phyloP scores from a whole-genome alignment of 805 yeast genomes.

The Candida hungchunana region DNA sequence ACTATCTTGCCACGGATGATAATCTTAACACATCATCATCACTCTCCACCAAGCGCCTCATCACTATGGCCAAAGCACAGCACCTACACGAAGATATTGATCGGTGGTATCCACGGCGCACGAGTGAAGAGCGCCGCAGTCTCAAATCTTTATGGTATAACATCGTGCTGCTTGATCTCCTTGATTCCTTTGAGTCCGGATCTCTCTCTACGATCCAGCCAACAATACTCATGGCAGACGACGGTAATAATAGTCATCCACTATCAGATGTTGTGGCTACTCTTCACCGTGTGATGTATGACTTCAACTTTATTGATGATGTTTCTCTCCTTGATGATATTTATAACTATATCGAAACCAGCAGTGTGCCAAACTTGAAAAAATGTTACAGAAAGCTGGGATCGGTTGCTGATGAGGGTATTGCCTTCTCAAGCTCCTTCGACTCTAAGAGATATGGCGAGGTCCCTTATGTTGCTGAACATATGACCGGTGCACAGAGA shows the following conservation, averaged over 20 bases:
- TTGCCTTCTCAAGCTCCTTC: background rate
- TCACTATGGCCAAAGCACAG: slow-evolving; percentile 9
- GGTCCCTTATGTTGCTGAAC: slow-evolving; percentile 2
- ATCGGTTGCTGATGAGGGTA: background rate
- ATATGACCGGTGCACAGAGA: slow-evolving; percentile 2
- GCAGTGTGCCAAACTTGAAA: slow-evolving; percentile 2
- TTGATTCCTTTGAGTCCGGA: slow-evolving; percentile 8
- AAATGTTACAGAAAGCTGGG: slow-evolving; percentile 1
- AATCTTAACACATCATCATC: background rate
- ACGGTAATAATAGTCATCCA: background rate
- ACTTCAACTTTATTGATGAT: slow-evolving; percentile 11
- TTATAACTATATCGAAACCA: slow-evolving; percentile 3
- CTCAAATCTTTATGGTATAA: slow-evolving; percentile 11
- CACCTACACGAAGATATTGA: slow-evolving; percentile 11
- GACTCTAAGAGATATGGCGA: slow-evolving; percentile 4
- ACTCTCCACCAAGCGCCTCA: slow-evolving; percentile 4
- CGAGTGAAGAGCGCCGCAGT: slow-evolving; percentile 1
- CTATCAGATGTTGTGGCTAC: slow-evolving; percentile 1
- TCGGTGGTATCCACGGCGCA: slow-evolving; percentile 3
- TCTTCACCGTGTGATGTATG: slow-evolving; percentile 7
- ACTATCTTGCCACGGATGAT: slow-evolving; percentile 4
- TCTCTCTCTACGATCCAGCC: slow-evolving; percentile 6
- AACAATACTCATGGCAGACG: slow-evolving; percentile 1
- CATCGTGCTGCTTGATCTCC: slow-evolving; percentile 7
- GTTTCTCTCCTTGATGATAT: slow-evolving; percentile 2